phyloP scores from a whole-genome alignment of 768 basidiomycete genomes.

The Leccinum boreale region DNA sequence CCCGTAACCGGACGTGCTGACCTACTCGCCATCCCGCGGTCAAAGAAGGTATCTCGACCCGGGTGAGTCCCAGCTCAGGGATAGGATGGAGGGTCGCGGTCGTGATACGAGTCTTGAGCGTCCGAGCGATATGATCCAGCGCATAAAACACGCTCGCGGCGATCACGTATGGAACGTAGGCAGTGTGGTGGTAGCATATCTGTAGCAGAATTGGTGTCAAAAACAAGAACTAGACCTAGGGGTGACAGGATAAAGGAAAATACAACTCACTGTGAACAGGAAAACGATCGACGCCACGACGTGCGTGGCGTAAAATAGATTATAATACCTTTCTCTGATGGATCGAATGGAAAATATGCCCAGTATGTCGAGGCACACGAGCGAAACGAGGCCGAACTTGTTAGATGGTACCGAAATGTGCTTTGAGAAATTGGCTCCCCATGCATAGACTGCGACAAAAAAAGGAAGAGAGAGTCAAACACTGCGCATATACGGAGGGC shows the following conservation, averaged over 20 bases:
- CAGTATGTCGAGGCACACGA: conserved; percentile 51
- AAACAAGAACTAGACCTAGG: neutral
- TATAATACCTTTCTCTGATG: conserved; percentile 58
- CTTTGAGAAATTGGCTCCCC: conserved; percentile 44
- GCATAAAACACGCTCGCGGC: conserved; percentile 49
- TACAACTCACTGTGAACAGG: conserved; percentile 51
- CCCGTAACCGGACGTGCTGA: conserved; percentile 74
- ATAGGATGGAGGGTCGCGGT: conserved; percentile 60
- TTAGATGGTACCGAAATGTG: conserved; percentile 34
- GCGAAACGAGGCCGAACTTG: conserved; percentile 52
- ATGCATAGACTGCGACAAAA: conserved; percentile 50
- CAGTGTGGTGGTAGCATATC: conserved; percentile 51
- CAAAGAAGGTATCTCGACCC: conserved; percentile 58
- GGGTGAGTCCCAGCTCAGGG: conserved; percentile 60
- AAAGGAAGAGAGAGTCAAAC: neutral
- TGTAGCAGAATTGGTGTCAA: conserved; percentile 7
- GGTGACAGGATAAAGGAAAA: neutral
- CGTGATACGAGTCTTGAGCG: conserved; percentile 63
- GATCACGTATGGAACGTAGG: conserved; percentile 52
- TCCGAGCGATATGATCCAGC: conserved; percentile 57
- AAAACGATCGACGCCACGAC: conserved; percentile 50
- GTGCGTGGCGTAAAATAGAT: conserved; percentile 65
- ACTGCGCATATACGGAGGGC: neutral
- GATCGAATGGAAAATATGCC: conserved; percentile 57
- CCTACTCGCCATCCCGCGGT: conserved; percentile 81